These are phyloP conservation scores for Castanea mollissima DNA, from an alignment of 306 rosid genomes.

Conservation along the genomic window DNA sequence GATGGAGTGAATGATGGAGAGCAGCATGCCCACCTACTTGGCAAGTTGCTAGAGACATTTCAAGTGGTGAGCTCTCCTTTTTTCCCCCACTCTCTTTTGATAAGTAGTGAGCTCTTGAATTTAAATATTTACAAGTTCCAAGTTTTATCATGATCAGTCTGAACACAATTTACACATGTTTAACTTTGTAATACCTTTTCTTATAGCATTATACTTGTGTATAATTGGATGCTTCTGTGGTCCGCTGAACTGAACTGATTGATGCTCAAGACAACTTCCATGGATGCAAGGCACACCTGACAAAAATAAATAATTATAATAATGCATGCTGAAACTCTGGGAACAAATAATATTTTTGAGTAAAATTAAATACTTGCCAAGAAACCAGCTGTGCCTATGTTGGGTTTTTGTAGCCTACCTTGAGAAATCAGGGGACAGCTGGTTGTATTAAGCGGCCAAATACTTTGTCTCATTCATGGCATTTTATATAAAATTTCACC, in stretches of 20 bases:
- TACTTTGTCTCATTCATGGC: neutral
- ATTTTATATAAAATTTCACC: neutral
- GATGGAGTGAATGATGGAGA: conserved; percentile 94
- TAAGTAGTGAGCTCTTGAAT: conserved; percentile 61
- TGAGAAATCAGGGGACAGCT: neutral
- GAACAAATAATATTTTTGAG: neutral
- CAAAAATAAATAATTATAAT: no score
- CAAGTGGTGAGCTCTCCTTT: conserved; percentile 65
- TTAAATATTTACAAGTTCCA: conserved; percentile 1
- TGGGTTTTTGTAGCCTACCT: neutral
- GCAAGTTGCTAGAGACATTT: conserved; percentile 73
- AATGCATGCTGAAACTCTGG: neutral
- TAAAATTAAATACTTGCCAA: neutral
- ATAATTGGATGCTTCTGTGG: neutral
- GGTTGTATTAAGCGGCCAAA: neutral
- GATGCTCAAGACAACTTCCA: neutral
- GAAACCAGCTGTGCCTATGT: neutral
- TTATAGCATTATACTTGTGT: neutral
- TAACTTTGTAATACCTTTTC: neutral
- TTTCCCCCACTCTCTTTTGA: no score
- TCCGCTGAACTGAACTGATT: no score
- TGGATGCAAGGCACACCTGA: neutral
- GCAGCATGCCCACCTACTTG: conserved; percentile 86
- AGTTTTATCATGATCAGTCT: neutral
- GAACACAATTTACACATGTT: neutral